Base-by-base conservation (phyloP, 768 basidiomycete species). In the Filobasidium floriforme region DNA sequence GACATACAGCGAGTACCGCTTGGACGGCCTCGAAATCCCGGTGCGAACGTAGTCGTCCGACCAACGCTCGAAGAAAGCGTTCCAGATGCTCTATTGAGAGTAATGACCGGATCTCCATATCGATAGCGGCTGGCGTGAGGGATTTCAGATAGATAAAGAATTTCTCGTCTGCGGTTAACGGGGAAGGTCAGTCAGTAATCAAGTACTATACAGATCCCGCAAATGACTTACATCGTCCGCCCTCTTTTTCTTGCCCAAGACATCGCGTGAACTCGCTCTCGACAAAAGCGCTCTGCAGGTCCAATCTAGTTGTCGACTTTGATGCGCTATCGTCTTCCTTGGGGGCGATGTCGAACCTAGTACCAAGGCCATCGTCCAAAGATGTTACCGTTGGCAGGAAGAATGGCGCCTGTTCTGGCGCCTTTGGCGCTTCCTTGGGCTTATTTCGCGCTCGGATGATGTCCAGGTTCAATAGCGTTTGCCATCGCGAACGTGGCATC, bases 11-110 rank as follows among this genome's bases (percentile, higher is more conserved):
- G 72, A 92, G 83, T 74, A 93, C 82, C 0, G 92, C 84, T 77
- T 98, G 92, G 3, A 94, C 89, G 14, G 91, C 92, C 78, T 99
- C 96, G 73, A 96, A 98, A 79, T 99, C 96, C 59, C 85, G 85
- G 70, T 87, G 89, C 7, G 89, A 89, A 41, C 77, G 79, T 29
- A 98, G 82, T 3, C 94, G 86, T 63, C 80, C 84, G 12, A 82
- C 84, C 28, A 98, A 81, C 0, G 91, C 88, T 66, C 82, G 80
- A 55, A 96, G 80, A 80, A 98, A 97, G 22, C 82, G 76, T 0
- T 77, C 80, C 24, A 93, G 82, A 62, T 84, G 83, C 51, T 86
- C 82, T 41, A 89, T 79, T 2, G 86, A 83, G 32, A 85, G 79
- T 62, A 98, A 80, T 0, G 88, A 88, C 10, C 90, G 89, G 26